Conservation (phyloP, 2,329 filamentous ascomycete genomes). For the Sarocladiaceae sp. region DNA sequence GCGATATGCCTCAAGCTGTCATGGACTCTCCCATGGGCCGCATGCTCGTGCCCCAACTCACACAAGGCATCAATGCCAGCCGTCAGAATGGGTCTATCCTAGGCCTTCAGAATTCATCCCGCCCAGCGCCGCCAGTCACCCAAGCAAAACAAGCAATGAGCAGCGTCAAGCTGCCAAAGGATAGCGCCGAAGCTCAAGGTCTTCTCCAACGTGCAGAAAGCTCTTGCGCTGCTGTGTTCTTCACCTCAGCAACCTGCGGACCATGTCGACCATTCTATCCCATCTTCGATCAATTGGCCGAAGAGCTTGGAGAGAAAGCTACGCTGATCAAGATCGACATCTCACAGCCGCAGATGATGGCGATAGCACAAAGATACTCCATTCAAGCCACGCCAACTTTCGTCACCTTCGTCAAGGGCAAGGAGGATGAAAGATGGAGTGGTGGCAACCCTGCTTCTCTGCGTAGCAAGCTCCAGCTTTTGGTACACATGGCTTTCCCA, state of each 20-base stretch:
- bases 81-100: constrained; percentile 49
- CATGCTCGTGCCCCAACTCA: constrained; percentile 74
- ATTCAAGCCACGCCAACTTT: constrained; percentile 84
- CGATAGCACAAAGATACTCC: constrained; percentile 60
- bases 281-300: constrained; percentile 73
- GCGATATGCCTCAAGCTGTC: constrained; percentile 78
- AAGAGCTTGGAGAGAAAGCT: constrained; percentile 63
- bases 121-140: constrained; percentile 1
- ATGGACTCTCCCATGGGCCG: constrained; percentile 82
- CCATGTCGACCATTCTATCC: constrained; percentile 84
- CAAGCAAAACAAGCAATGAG: constrained; percentile 23
- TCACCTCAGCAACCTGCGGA: constrained; percentile 81
- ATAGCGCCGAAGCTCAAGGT: constrained; percentile 21
- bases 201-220: constrained; percentile 53
- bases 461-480: constrained; percentile 65
- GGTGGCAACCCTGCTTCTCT: constrained; percentile 69
- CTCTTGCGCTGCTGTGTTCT: constrained; percentile 80
- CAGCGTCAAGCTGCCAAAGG: constrained; percentile 43
- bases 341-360: constrained; percentile 56
- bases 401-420: constrained; percentile 73
- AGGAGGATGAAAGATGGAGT: constrained; percentile 74
- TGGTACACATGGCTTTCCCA: constrained; percentile 72
- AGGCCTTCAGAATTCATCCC: constrained; percentile 40
- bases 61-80: constrained; percentile 45
- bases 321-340: constrained; percentile 82